Evolutionary conservation across 495 filamentous ascomycete genomes (phyloP).

Genomic region (Pseudevernia furfuracea): DNA sequence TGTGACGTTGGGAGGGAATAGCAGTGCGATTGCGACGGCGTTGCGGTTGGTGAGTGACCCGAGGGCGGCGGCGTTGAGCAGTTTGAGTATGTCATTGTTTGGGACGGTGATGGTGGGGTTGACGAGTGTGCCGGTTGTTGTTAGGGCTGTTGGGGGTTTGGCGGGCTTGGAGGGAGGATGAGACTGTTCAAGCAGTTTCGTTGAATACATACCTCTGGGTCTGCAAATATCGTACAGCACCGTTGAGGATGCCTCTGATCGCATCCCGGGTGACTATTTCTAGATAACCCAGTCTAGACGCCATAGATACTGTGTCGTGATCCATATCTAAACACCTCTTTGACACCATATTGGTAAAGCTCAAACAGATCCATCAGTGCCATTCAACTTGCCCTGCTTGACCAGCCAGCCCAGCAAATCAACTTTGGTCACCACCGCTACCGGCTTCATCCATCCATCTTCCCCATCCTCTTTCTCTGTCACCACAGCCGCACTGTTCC

Average conservation of each 20-base stretch:
- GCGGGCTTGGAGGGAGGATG: conserved; percentile 1
- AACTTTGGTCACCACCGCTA: conserved; percentile 93
- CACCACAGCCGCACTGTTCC: conserved; percentile 92
- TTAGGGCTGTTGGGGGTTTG: conserved; percentile 23
- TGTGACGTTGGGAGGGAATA: conserved; percentile 48
- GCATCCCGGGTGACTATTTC: neutral
- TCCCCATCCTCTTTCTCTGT: conserved; percentile 61
- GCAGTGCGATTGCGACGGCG: conserved; percentile 46
- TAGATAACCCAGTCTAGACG: neutral
- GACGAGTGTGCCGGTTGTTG: conserved; percentile 40
- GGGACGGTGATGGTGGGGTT: conserved; percentile 46
- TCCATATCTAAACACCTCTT: neutral
- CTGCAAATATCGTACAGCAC: neutral
- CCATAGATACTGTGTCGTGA: neutral
- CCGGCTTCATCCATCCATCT: conserved; percentile 60
- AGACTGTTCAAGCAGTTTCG: neutral
- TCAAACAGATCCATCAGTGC: neutral
- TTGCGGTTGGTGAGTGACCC: conserved; percentile 44
- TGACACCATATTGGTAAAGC: neutral
- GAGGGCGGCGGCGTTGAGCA: conserved; percentile 46
- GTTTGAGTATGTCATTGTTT: conserved; percentile 48
- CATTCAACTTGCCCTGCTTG: conserved; percentile 48
- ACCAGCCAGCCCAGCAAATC: conserved; percentile 91
- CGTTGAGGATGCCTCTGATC: neutral
- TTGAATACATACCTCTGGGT: too few species aligned